Evolutionary conservation across 2,329 filamentous ascomycete genomes (phyloP).

Genomic region (Dactylellina cionopaga): DNA sequence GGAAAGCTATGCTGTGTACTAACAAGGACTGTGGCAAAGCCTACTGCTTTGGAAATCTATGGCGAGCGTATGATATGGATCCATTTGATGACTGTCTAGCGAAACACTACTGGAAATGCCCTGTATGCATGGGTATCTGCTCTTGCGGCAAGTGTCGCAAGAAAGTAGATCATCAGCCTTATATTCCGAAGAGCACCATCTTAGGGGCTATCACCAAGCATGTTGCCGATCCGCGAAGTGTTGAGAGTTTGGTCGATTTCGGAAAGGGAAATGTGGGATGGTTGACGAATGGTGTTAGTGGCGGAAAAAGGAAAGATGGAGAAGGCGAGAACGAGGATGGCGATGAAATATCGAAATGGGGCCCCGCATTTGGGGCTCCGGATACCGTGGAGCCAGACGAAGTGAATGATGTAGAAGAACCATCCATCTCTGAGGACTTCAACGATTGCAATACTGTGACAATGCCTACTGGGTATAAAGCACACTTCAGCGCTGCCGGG

Average conservation of each 20-base stretch:
- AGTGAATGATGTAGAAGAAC: slow-evolving; percentile 1
- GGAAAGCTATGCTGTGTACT: slow-evolving; percentile 84
- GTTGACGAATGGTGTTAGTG: slow-evolving; percentile 70
- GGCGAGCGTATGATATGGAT: slow-evolving; percentile 88
- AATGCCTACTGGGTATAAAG: slow-evolving; percentile 36
- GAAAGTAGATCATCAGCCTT: slow-evolving; percentile 75
- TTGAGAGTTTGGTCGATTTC: slow-evolving; percentile 91
- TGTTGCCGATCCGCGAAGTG: slow-evolving; percentile 88
- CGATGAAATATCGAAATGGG: slow-evolving; percentile 44
- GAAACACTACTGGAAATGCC: slow-evolving; percentile 84
- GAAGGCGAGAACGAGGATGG: slow-evolving; percentile 52
- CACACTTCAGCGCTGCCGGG: slow-evolving; percentile 32
- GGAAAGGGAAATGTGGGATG: slow-evolving; percentile 86
- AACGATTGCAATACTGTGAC: slow-evolving; percentile 40
- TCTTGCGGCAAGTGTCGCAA: slow-evolving; percentile 83
- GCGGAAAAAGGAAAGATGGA: slow-evolving; percentile 58
- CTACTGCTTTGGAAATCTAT: slow-evolving; percentile 94
- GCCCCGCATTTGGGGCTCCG: slow-evolving; percentile 28
- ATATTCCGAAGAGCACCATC: slow-evolving; percentile 85
- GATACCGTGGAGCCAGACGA: slow-evolving; percentile 35
- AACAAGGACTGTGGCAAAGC: slow-evolving; percentile 74
- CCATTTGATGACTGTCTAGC: slow-evolving; percentile 79
- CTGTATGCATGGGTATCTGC: slow-evolving; percentile 84
- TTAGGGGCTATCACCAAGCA: slow-evolving; percentile 91
- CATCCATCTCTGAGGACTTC: slow-evolving; percentile 24